phyloP scores from a whole-genome alignment of 176 grass and related monocot genomes.

The Cenchrus fungigraminus region DNA sequence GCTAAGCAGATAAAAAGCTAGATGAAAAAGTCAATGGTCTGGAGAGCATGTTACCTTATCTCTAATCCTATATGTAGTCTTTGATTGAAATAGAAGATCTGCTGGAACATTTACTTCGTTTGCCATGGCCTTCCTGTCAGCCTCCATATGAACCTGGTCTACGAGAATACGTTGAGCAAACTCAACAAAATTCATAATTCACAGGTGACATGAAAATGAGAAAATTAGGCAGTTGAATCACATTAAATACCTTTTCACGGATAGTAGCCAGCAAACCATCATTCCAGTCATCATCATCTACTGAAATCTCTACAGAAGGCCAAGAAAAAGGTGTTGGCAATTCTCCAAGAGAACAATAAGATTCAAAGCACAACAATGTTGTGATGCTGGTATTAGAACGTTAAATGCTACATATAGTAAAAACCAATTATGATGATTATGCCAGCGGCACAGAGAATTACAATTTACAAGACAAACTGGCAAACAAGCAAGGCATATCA shows the following conservation, averaged over 20 bases:
- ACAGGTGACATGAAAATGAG: conserved; percentile 17
- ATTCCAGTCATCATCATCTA: conserved; percentile 92
- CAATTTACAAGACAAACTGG: background rate
- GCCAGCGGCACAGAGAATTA: background rate
- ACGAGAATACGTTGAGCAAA: conserved; percentile 35
- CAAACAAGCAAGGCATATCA: background rate
- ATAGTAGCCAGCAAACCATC: conserved; percentile 95
- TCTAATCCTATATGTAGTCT: conserved; percentile 80
- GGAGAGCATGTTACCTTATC: conserved; percentile 64
- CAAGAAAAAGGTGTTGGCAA: conserved; percentile 15
- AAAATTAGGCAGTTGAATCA: background rate
- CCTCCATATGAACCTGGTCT: conserved; percentile 96
- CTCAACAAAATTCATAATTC: conserved; percentile 36
- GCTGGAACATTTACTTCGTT: conserved; percentile 60
- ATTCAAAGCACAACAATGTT: background rate
- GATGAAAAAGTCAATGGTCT: background rate
- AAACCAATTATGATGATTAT: conserved; percentile 16
- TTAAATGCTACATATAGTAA: conserved; percentile 30
- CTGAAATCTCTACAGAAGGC: conserved; percentile 64
- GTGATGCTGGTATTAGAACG: conserved; percentile 25
- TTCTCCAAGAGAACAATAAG: background rate
- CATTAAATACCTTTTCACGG: conserved; percentile 78
- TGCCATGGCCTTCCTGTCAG: conserved; percentile 75
- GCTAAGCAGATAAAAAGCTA: conserved; percentile 3
- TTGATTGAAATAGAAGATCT: conserved; percentile 63